Evolutionary conservation across 2,329 filamentous ascomycete species (phyloP).

Genomic region (Fusarium musae): DNA sequence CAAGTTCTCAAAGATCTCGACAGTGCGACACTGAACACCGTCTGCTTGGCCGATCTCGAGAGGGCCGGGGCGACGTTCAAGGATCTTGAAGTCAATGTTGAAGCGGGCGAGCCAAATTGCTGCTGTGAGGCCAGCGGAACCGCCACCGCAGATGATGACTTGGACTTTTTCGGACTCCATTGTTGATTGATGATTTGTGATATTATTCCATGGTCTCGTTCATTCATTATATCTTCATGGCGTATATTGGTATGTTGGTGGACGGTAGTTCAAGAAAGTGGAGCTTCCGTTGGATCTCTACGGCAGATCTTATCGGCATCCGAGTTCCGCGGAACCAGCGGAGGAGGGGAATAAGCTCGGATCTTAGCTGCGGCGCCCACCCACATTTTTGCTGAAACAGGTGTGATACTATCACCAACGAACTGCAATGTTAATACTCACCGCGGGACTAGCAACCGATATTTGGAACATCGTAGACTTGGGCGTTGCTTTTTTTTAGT

Average conservation of each 20-base stretch:
- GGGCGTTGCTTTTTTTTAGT: accelerated
- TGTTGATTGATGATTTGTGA: background rate
- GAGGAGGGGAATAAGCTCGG: background rate
- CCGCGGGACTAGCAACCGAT: background rate
- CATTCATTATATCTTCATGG: background rate
- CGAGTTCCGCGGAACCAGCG: background rate
- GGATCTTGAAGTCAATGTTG: constrained; percentile 14
- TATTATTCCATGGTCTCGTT: accelerated
- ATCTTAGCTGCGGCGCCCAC: background rate
- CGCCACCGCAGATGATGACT: constrained; percentile 18
- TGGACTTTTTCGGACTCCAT: constrained; percentile 9
- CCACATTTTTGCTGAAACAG: background rate
- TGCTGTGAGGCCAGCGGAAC: constrained; percentile 20
- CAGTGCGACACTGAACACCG: constrained; percentile 68
- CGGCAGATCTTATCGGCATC: constrained; percentile 17
- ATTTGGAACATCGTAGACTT: background rate
- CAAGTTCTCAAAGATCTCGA: constrained; percentile 79
- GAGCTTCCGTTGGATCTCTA: background rate
- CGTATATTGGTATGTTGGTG: background rate
- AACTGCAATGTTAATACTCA: background rate
- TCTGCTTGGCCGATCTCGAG: constrained; percentile 54
- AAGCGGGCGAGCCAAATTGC: constrained; percentile 20
- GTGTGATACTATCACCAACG: background rate
- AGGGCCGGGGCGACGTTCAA: background rate
- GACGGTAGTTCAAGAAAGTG: background rate